These are phyloP conservation scores for Dovyalis caffra DNA, from an alignment of 345 rosid species.

Conservation along the genomic window DNA sequence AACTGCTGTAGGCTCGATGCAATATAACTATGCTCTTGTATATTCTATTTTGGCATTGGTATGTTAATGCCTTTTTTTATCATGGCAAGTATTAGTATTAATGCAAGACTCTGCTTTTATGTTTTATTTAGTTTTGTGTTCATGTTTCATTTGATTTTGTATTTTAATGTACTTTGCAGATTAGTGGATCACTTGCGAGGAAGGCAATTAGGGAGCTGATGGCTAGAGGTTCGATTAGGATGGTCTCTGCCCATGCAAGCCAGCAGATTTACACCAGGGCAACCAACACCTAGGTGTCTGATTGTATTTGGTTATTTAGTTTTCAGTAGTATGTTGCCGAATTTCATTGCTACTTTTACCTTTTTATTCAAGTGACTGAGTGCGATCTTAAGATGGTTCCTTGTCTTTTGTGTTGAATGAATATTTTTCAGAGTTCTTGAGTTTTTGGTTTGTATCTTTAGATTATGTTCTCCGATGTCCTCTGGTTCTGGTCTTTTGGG, in stretches of 20 bases:
- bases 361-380: background rate
- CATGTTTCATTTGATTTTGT: background rate
- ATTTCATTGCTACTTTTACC: background rate
- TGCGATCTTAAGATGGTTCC: background rate
- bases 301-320: background rate
- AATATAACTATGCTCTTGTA: background rate
- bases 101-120: background rate
- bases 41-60: background rate
- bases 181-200: constrained; percentile 74
- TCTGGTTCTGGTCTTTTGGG: background rate
- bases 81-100: background rate
- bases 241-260: constrained; percentile 76
- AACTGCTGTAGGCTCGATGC: no score
- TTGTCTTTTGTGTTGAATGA: constrained; percentile 1
- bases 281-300: constrained; percentile 46
- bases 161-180: constrained; percentile 25
- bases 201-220: constrained; percentile 72
- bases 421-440: background rate
- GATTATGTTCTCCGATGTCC: background rate
- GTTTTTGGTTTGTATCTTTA: background rate
- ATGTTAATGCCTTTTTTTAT: background rate
- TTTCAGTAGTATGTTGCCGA: constrained; percentile 2
- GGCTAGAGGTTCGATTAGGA: constrained; percentile 72
- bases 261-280: constrained; percentile 88
- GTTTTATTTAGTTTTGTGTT: background rate